Evolutionary conservation across 2,329 filamentous ascomycete species (phyloP).

Genomic region (Fonsecaea erecta): DNA sequence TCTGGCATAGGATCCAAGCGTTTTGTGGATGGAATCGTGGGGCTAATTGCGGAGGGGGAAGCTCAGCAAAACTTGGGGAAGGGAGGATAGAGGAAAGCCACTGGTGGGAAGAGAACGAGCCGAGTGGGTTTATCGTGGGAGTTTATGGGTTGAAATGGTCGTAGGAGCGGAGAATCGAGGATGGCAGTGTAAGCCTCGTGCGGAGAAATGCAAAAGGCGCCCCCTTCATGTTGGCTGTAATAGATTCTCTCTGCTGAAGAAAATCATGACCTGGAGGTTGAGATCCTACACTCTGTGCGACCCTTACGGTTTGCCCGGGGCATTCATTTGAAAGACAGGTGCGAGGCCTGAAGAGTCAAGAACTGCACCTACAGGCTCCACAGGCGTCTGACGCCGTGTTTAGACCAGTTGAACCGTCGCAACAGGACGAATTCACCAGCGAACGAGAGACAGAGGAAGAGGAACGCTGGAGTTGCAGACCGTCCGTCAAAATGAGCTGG

Average conservation of each 20-base stretch:
- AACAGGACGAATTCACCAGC: not conserved
- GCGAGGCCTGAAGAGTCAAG: not conserved
- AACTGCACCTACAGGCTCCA: not conserved
- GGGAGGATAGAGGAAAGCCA: not conserved
- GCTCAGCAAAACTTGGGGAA: constrained; percentile 2
- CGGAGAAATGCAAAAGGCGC: not conserved
- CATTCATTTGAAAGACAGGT: not conserved
- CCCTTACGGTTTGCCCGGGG: not conserved
- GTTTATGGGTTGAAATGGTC: not conserved
- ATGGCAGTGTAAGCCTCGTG: not conserved
- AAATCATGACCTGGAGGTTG: not conserved
- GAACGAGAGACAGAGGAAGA: not conserved
- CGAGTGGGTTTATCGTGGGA: not conserved
- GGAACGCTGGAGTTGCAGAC: not conserved
- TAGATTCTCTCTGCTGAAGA: not conserved
- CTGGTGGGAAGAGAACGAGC: not conserved
- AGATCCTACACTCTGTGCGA: not conserved
- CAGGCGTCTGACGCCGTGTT: not conserved
- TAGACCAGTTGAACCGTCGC: not conserved
- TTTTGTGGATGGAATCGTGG: constrained; percentile 10
- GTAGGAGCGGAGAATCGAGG: not conserved
- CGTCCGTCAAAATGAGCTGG: not conserved
- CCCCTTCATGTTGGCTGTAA: not conserved
- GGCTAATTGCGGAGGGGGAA: constrained; percentile 24
- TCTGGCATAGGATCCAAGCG: not conserved